Evolutionary conservation across 140 eudicot genomes (phyloP).

Genomic region (Flaveria floridana): DNA sequence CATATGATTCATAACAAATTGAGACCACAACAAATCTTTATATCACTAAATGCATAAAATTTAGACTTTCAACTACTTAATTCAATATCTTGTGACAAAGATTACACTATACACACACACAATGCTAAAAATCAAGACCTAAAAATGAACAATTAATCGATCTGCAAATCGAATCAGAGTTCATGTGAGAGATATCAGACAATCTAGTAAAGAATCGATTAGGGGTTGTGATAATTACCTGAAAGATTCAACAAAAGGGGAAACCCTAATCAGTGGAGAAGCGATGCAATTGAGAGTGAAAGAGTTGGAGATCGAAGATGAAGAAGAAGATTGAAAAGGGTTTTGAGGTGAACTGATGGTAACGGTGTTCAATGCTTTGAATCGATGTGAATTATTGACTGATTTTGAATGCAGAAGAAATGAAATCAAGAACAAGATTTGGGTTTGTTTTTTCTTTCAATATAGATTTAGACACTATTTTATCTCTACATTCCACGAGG

Average conservation of each 20-base stretch:
- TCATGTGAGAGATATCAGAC: not conserved
- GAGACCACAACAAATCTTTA: not conserved
- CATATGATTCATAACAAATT: not conserved
- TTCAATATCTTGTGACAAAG: not conserved
- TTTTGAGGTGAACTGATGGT: constrained; percentile 5
- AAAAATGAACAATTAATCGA: constrained; percentile 13
- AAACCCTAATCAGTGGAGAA: constrained; percentile 15
- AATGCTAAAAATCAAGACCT: constrained; percentile 22
- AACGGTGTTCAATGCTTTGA: not conserved
- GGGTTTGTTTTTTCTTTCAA: constrained; percentile 16
- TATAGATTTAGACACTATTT: not conserved
- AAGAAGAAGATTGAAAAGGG: constrained; percentile 19
- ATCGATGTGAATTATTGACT: constrained; percentile 20
- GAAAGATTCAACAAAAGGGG: constrained; percentile 12
- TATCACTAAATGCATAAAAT: constrained; percentile 13
- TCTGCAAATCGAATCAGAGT: not conserved
- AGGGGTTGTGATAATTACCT: constrained; percentile 21
- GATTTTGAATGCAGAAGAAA: constrained; percentile 24
- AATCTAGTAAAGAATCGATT: not conserved
- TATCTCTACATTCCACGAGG: not conserved
- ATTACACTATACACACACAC: constrained; percentile 17
- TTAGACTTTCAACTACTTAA: constrained; percentile 14
- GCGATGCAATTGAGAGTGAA: not conserved
- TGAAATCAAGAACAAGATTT: constrained; percentile 7
- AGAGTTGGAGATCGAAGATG: constrained; percentile 26